phyloP scores from a whole-genome alignment of 768 basidiomycete species.

The Pleurotus tuoliensis region DNA sequence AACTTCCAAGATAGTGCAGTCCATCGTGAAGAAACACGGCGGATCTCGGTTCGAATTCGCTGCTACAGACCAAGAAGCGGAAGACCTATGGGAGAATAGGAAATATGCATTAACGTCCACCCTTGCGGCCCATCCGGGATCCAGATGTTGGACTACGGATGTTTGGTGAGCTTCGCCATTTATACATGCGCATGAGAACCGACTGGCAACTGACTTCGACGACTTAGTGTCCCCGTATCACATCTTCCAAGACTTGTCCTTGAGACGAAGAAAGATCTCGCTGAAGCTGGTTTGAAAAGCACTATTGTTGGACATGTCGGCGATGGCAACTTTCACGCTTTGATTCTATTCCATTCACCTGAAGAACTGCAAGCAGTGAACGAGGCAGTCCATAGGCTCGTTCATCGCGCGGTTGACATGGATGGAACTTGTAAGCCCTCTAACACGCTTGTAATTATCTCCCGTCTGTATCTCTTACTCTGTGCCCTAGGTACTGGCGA shows the following conservation, averaged over 20 bases:
- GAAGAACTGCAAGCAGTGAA: conserved; percentile 51
- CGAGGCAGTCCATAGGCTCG: conserved; percentile 64
- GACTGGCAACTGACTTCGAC: background rate
- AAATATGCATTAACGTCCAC: conserved; percentile 80
- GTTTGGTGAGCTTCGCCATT: conserved; percentile 61
- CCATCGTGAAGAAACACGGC: conserved; percentile 64
- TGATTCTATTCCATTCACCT: conserved; percentile 58
- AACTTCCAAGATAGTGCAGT: conserved; percentile 54
- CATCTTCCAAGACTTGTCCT: conserved; percentile 64
- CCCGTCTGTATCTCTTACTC: background rate
- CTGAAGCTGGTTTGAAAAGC: conserved; percentile 47
- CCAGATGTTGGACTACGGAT: conserved; percentile 81
- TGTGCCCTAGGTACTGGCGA: conserved; percentile 67
- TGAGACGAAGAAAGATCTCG: conserved; percentile 79
- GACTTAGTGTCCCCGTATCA: conserved; percentile 57
- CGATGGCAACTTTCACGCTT: conserved; percentile 58
- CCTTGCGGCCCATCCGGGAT: conserved; percentile 58
- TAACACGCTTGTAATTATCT: background rate
- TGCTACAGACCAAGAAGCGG: conserved; percentile 68
- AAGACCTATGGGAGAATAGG: conserved; percentile 77
- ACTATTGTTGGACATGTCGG: conserved; percentile 83
- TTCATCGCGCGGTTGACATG: conserved; percentile 65
- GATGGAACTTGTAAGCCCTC: conserved; percentile 68
- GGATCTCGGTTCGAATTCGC: conserved; percentile 72
- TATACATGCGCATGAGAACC: background rate